These are phyloP conservation scores for Wickerhamomyces canadensis DNA, from an alignment of 805 yeast species.

Conservation along the genomic window DNA sequence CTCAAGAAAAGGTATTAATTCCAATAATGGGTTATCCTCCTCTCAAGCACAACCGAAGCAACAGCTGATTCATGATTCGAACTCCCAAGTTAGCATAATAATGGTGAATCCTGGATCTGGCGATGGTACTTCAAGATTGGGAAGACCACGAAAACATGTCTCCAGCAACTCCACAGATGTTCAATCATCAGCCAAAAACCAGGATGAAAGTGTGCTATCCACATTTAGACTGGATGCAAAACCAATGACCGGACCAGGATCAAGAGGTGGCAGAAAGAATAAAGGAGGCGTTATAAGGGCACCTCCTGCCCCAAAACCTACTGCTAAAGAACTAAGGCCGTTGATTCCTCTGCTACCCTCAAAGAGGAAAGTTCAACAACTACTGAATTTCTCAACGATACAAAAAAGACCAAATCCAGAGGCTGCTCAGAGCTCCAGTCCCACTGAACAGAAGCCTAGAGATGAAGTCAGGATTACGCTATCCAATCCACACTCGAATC, in stretches of 20 bases:
- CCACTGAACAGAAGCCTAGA: too few species aligned
- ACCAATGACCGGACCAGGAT: constrained; percentile 24
- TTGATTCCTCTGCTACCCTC: too few species aligned
- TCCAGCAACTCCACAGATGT: constrained; percentile 2
- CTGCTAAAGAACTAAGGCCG: too few species aligned
- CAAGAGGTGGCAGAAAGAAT: constrained; percentile 21
- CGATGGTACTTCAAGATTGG: constrained; percentile 21
- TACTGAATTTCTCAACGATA: constrained; percentile 6
- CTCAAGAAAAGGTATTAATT: background rate
- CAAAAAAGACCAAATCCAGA: background rate
- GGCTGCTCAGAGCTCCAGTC: too few species aligned
- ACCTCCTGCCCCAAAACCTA: too few species aligned
- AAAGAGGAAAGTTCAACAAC: constrained; percentile 8
- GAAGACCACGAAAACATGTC: constrained; percentile 21
- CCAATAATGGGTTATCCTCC: background rate
- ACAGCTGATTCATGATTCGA: constrained; percentile 15
- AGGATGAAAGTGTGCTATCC: constrained; percentile 19
- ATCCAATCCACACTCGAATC: background rate
- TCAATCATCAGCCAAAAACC: constrained; percentile 12
- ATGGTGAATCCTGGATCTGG: constrained; percentile 23
- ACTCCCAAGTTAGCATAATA: constrained; percentile 21
- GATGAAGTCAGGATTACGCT: background rate
- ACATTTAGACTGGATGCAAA: constrained; percentile 21
- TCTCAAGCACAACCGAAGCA: constrained; percentile 16
- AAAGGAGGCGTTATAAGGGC: background rate